Evolutionary conservation across 495 filamentous ascomycete species (phyloP).

Genomic region (Neurospora discreta): DNA sequence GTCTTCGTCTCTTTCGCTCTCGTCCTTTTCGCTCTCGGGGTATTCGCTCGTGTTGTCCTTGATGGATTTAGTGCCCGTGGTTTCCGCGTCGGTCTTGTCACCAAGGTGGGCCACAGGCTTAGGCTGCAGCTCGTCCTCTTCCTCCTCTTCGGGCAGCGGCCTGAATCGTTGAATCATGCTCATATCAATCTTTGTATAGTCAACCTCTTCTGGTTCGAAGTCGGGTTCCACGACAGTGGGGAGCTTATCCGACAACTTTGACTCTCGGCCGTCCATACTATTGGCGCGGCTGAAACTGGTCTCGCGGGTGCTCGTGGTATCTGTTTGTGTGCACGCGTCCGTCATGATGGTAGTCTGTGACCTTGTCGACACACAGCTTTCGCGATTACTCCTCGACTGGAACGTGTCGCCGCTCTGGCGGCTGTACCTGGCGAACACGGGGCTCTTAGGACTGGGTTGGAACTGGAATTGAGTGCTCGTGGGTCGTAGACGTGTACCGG

Average conservation of each 20-base stretch:
- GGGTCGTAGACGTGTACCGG: conserved; percentile 59
- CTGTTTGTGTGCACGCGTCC: conserved; percentile 42
- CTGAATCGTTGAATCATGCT: conserved; percentile 29
- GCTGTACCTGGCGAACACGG: conserved; percentile 56
- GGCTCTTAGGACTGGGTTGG: conserved; percentile 63
- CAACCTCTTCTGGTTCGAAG: conserved; percentile 39
- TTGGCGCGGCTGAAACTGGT: conserved; percentile 38
- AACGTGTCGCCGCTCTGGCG: conserved; percentile 58
- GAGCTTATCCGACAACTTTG: conserved; percentile 20
- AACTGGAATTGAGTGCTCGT: conserved; percentile 69
- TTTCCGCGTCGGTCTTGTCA: neutral
- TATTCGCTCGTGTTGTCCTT: neutral
- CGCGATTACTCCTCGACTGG: conserved; percentile 50
- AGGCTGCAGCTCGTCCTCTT: conserved; percentile 10
- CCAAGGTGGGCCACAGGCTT: neutral
- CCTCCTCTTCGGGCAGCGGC: conserved; percentile 10
- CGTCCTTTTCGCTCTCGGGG: conserved; percentile 7
- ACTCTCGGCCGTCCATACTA: conserved; percentile 33
- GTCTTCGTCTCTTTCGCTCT: conserved; percentile 21
- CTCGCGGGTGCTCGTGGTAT: conserved; percentile 38
- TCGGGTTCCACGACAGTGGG: conserved; percentile 31
- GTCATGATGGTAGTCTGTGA: conserved; percentile 50
- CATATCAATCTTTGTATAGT: conserved; percentile 43
- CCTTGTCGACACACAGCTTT: conserved; percentile 47
- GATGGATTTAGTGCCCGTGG: neutral